phyloP scores from a whole-genome alignment of 2,329 filamentous ascomycete genomes.

The Aspergillus sp. region DNA sequence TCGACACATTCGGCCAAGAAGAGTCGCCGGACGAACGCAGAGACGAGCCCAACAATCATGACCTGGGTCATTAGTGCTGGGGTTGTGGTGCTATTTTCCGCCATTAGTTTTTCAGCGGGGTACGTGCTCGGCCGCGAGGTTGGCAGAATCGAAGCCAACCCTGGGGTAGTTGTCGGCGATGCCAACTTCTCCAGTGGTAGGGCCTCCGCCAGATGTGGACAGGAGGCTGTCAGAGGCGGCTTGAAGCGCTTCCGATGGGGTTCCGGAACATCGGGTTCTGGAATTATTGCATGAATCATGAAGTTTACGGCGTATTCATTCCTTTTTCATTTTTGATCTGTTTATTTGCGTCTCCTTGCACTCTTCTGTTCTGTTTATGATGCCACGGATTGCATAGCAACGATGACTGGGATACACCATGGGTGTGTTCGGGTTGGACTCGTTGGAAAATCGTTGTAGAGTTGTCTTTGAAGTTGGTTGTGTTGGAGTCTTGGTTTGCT shows the following conservation, averaged over 20 bases:
- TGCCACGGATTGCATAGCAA: constrained; percentile 3
- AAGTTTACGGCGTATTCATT: not conserved
- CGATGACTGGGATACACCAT: not conserved
- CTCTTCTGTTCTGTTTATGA: not conserved
- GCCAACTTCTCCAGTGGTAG: constrained; percentile 25
- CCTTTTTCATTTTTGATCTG: not conserved
- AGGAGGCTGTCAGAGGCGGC: constrained; percentile 45
- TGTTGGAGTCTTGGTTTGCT: not conserved
- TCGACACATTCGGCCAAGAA: constrained; percentile 30
- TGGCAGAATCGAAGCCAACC: constrained; percentile 50
- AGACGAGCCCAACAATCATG: constrained; percentile 56
- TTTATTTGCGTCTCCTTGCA: not conserved
- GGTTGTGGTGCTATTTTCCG: constrained; percentile 62
- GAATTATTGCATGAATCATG: constrained; percentile 27
- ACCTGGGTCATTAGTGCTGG: constrained; percentile 66
- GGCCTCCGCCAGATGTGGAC: constrained; percentile 40
- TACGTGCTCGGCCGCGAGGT: constrained; percentile 61
- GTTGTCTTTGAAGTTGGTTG: not conserved
- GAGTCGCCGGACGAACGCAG: constrained; percentile 29
- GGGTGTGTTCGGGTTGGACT: not conserved
- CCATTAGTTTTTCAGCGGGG: constrained; percentile 63
- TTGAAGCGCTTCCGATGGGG: constrained; percentile 45
- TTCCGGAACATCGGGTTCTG: constrained; percentile 33
- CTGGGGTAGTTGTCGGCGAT: constrained; percentile 27
- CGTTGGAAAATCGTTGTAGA: constrained; percentile 5